Conservation (phyloP, 2,329 filamentous ascomycete species). For the Neofusicoccum laricinum region DNA sequence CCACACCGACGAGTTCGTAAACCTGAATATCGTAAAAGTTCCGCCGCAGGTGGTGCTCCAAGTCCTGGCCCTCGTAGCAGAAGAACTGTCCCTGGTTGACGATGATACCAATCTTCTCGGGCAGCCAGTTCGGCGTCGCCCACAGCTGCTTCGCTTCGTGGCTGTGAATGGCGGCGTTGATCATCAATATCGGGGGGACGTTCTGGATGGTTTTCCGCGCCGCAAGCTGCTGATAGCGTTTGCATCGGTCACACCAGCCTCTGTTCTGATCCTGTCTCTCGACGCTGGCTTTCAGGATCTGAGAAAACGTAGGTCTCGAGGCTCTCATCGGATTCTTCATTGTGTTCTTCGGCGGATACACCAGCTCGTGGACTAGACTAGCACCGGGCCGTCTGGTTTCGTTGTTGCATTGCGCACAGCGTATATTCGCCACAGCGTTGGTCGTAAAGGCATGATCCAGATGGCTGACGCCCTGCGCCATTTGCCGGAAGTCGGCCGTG, state of each 20-base stretch:
- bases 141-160: constrained; percentile 77
- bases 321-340: constrained; percentile 55
- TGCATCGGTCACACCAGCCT: constrained; percentile 91
- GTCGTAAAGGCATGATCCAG: constrained; percentile 76
- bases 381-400: constrained; percentile 78
- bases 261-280: constrained; percentile 85
- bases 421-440: constrained; percentile 68
- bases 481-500: constrained; percentile 69
- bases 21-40: constrained; percentile 79
- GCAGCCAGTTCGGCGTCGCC: constrained; percentile 86
- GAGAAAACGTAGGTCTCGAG: constrained; percentile 67
- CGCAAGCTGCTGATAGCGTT: constrained; percentile 82
- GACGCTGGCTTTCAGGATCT: constrained; percentile 87
- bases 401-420: constrained; percentile 82
- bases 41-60: constrained; percentile 74
- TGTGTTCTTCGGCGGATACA: constrained; percentile 66
- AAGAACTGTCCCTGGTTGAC: constrained; percentile 89
- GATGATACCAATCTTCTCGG: constrained; percentile 89
- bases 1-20: constrained; percentile 87
- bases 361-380: constrained; percentile 79
- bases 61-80: constrained; percentile 89
- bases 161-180: constrained; percentile 75
- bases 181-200: constrained; percentile 79
- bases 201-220: constrained; percentile 81
- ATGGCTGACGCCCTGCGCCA: constrained; percentile 53